These are phyloP conservation scores for Tetrapisispora fleetii DNA, from an alignment of 805 yeast species.

Conservation along the genomic window DNA sequence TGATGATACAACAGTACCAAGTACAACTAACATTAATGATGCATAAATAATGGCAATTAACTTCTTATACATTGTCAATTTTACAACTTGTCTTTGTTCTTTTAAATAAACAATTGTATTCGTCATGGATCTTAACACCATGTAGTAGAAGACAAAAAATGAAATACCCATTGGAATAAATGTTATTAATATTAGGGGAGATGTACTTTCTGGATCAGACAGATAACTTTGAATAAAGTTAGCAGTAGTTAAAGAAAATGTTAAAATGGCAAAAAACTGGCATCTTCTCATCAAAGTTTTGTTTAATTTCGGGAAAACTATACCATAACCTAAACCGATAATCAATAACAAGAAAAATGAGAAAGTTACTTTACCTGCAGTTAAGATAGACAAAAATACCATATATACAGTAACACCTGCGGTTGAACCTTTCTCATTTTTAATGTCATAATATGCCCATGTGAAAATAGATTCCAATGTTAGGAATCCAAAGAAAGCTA, in stretches of 20 bases:
- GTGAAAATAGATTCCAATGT: slow-evolving; percentile 76
- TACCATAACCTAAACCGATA: slow-evolving; percentile 89
- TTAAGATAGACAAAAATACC: slow-evolving; percentile 67
- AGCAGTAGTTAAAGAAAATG: slow-evolving; percentile 44
- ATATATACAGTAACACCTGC: slow-evolving; percentile 63
- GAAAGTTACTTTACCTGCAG: slow-evolving; percentile 73
- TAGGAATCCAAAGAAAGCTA: slow-evolving; percentile 75
- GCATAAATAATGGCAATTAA: slow-evolving; percentile 65
- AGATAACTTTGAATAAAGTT: slow-evolving; percentile 48
- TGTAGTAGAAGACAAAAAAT: slow-evolving; percentile 61
- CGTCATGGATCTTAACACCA: slow-evolving; percentile 63
- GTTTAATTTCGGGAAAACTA: slow-evolving; percentile 78
- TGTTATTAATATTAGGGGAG: slow-evolving; percentile 44
- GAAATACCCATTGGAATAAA: slow-evolving; percentile 65
- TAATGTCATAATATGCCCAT: slow-evolving; percentile 85
- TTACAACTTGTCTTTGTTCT: slow-evolving; percentile 85
- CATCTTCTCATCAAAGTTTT: slow-evolving; percentile 64
- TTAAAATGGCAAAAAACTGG: slow-evolving; percentile 46
- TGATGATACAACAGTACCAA: slow-evolving; percentile 61
- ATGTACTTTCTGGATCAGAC: slow-evolving; percentile 40
- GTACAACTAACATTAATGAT: slow-evolving; percentile 59
- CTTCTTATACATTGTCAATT: slow-evolving; percentile 74
- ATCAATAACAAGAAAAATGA: slow-evolving; percentile 79
- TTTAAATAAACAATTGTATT: slow-evolving; percentile 63
- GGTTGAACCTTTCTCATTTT: slow-evolving; percentile 49